Conservation (phyloP, 1,284 basidiomycete genomes). For the Sporisorium graminicola region DNA sequence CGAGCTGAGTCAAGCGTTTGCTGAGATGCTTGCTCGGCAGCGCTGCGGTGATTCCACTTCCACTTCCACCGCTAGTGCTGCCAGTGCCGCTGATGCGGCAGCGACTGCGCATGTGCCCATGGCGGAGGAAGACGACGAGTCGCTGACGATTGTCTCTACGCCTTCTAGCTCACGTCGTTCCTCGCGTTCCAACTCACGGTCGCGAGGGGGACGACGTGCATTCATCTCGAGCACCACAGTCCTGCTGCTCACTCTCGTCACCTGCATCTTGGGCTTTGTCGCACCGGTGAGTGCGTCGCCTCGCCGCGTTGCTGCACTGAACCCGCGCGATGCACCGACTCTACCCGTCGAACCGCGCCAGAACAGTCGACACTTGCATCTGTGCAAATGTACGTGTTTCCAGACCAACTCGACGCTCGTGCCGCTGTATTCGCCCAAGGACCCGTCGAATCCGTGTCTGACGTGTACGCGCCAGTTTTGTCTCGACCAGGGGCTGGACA, state of each 20-base stretch:
- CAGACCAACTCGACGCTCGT: slow-evolving; percentile 68
- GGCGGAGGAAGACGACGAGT: slow-evolving; percentile 12
- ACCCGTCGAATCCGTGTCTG: slow-evolving; percentile 61
- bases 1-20: slow-evolving; percentile 24
- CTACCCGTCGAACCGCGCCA: slow-evolving; percentile 1
- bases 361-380: slow-evolving; percentile 40
- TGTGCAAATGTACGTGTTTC: slow-evolving; percentile 70
- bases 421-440: slow-evolving; percentile 58
- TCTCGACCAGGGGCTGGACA: slow-evolving; percentile 61
- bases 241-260: slow-evolving; percentile 31
- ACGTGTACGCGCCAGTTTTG: slow-evolving; percentile 69
- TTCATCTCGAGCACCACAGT: slow-evolving; percentile 22
- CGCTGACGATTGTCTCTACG: slow-evolving; percentile 22
- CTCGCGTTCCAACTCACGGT: slow-evolving; percentile 18
- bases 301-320: background rate
- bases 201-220: slow-evolving; percentile 10
- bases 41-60: slow-evolving; percentile 1
- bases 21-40: slow-evolving; percentile 31
- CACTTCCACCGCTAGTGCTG: background rate
- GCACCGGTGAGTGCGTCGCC: slow-evolving; percentile 6
- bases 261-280: slow-evolving; percentile 20
- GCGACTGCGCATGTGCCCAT: background rate
- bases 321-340: background rate
- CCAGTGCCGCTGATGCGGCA: background rate
- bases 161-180: slow-evolving; percentile 9